Evolutionary conservation across 2,329 filamentous ascomycete species (phyloP).

Genomic region (Hypoxylon sp.): DNA sequence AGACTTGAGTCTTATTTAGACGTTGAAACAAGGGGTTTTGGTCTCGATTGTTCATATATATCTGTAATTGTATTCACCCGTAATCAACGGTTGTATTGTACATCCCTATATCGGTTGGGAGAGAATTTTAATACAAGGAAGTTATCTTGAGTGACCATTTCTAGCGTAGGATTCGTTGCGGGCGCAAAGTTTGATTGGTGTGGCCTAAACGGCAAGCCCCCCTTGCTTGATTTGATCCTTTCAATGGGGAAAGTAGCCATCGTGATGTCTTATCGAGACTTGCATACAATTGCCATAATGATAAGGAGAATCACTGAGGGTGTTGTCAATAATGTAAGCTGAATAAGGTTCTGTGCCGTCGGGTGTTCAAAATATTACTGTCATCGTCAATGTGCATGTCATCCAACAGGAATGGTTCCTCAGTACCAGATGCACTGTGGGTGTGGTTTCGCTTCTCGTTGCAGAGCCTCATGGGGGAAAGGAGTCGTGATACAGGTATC

Average conservation of each 20-base stretch:
- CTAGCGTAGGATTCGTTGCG: slow-evolving; percentile 34
- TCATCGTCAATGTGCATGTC: not conserved
- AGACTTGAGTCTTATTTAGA: slow-evolving; percentile 1
- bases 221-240: slow-evolving; percentile 29
- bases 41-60: not conserved
- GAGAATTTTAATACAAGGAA: slow-evolving; percentile 24
- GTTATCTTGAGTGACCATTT: slow-evolving; percentile 31
- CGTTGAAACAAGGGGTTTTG: not conserved
- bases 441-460: slow-evolving; percentile 27
- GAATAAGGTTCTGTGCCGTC: slow-evolving; percentile 16
- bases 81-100: not conserved
- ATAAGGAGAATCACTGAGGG: slow-evolving; percentile 4
- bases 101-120: slow-evolving; percentile 20
- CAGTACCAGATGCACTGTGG: slow-evolving; percentile 22
- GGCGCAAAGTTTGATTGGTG: slow-evolving; percentile 31
- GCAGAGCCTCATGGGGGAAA: slow-evolving; percentile 31
- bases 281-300: slow-evolving; percentile 26
- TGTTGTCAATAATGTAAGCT: slow-evolving; percentile 7
- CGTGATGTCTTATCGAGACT: slow-evolving; percentile 18
- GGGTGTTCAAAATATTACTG: slow-evolving; percentile 1
- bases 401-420: slow-evolving; percentile 18
- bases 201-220: not conserved
- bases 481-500: slow-evolving; percentile 2
- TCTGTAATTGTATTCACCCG: slow-evolving; percentile 6
- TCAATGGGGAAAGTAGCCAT: slow-evolving; percentile 20